Conservation (phyloP, 2,329 filamentous ascomycete genomes). For the Sporothrix globosa region DNA sequence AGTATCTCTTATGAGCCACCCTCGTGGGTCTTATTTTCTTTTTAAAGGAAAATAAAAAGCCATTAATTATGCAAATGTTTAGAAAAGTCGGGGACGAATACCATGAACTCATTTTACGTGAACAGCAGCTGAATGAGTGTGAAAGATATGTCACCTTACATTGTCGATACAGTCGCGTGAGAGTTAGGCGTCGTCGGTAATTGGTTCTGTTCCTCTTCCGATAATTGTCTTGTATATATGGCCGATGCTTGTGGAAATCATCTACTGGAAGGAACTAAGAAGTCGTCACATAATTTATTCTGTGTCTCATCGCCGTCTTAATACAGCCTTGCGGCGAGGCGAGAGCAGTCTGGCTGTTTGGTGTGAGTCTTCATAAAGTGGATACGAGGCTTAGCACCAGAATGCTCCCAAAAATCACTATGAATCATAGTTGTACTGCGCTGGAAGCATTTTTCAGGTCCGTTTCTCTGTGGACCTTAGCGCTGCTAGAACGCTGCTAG, state of each 20-base stretch:
- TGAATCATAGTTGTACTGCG: slow-evolving; percentile 21
- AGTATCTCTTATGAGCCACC: not conserved
- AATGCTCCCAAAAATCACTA: not conserved
- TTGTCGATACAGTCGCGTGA: not conserved
- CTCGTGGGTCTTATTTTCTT: not conserved
- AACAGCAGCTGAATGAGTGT: not conserved
- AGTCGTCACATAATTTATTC: not conserved
- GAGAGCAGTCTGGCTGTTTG: not conserved
- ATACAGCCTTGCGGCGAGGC: not conserved
- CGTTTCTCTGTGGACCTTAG: no score
- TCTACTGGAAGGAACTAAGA: not conserved
- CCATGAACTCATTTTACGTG: no score
- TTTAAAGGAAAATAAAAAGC: not conserved
- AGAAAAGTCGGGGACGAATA: not conserved
- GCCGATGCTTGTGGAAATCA: not conserved
- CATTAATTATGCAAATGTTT: not conserved
- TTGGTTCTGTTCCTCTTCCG: not conserved
- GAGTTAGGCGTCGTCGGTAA: not conserved
- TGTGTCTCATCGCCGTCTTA: not conserved
- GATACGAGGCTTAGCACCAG: slow-evolving; percentile 9
- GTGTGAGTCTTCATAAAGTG: slow-evolving; percentile 22
- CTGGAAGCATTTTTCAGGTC: not conserved
- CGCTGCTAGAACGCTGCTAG: not conserved
- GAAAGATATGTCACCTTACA: no score
- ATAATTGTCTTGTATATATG: not conserved